Evolutionary conservation across 352 stramenopile species (phyloP).

Genomic region (Albugo laibachii): DNA sequence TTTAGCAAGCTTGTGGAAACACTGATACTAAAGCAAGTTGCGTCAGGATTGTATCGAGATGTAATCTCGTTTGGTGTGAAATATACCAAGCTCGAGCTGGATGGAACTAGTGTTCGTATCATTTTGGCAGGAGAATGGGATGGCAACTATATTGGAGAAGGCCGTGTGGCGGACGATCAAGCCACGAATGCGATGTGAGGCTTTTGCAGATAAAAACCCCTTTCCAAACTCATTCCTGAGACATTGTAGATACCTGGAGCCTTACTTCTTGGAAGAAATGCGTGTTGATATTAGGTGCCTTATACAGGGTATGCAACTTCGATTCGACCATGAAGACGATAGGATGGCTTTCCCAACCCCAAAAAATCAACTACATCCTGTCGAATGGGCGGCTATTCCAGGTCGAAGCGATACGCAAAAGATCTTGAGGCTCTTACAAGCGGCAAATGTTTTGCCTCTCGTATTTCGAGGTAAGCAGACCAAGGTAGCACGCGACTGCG

Average conservation of each 20-base stretch:
- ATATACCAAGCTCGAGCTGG: constrained; percentile 53
- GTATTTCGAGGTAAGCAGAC: too few species aligned
- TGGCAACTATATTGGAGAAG: constrained; percentile 68
- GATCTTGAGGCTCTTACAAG: constrained; percentile 47
- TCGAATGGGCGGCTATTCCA: constrained; percentile 71
- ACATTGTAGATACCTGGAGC: constrained; percentile 52
- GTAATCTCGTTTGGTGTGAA: constrained; percentile 53
- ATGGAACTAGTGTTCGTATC: constrained; percentile 49
- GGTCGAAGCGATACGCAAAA: constrained; percentile 44
- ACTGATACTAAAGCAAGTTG: constrained; percentile 56
- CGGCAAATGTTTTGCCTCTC: too few species aligned
- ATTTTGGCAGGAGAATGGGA: constrained; percentile 63
- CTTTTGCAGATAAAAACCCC: neutral
- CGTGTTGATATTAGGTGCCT: constrained; percentile 51
- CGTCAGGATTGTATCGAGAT: constrained; percentile 41
- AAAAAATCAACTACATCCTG: constrained; percentile 21
- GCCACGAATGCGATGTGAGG: constrained; percentile 9
- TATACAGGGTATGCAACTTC: constrained; percentile 37
- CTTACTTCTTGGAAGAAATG: constrained; percentile 28
- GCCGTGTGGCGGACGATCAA: constrained; percentile 54
- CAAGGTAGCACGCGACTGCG: too few species aligned
- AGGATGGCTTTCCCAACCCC: constrained; percentile 16
- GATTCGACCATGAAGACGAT: constrained; percentile 4
- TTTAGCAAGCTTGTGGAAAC: constrained; percentile 51
- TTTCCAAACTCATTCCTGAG: too few species aligned